These are phyloP conservation scores for Ascochyta pisi DNA, from an alignment of 2,329 filamentous ascomycete species.

Conservation along the genomic window DNA sequence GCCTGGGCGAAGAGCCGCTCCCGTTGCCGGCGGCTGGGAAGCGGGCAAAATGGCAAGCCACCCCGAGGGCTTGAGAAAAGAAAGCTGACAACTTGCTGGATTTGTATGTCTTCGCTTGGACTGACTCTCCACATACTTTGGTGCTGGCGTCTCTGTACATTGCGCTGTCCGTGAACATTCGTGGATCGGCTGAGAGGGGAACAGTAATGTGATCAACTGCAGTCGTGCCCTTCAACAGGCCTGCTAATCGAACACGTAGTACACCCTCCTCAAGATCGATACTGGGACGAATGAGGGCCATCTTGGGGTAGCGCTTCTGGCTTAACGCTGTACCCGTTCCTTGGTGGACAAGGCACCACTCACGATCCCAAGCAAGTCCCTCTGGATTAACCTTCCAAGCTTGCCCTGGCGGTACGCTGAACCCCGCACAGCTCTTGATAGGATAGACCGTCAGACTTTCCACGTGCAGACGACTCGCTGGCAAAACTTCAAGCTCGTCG, in stretches of 20 bases:
- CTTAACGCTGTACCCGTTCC: constrained; percentile 84
- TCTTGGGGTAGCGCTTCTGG: constrained; percentile 86
- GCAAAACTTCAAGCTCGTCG: constrained; percentile 35
- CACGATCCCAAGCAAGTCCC: constrained; percentile 90
- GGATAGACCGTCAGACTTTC: constrained; percentile 73
- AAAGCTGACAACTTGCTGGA: constrained; percentile 72
- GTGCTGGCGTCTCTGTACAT: constrained; percentile 59
- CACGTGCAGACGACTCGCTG: constrained; percentile 48
- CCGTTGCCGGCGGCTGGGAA: constrained; percentile 70
- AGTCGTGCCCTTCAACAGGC: constrained; percentile 38
- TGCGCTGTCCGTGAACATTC: constrained; percentile 56
- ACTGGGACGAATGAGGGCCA: constrained; percentile 80
- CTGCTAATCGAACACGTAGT: constrained; percentile 66
- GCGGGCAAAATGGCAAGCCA: constrained; percentile 83
- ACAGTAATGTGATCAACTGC: constrained; percentile 48
- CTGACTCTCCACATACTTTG: constrained; percentile 82
- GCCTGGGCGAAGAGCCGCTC: constrained; percentile 64
- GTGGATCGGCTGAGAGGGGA: constrained; percentile 73
- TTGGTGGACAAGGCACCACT: constrained; percentile 92
- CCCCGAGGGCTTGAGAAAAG: constrained; percentile 76
- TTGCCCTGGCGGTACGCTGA: constrained; percentile 66
- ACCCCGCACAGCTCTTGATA: constrained; percentile 92
- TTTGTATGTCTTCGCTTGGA: constrained; percentile 74
- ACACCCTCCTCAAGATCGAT: constrained; percentile 74
- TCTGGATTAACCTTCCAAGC: constrained; percentile 81